Conservation (phyloP, 2,329 filamentous ascomycete genomes). For the Phaeomoniella chlamydospora region DNA sequence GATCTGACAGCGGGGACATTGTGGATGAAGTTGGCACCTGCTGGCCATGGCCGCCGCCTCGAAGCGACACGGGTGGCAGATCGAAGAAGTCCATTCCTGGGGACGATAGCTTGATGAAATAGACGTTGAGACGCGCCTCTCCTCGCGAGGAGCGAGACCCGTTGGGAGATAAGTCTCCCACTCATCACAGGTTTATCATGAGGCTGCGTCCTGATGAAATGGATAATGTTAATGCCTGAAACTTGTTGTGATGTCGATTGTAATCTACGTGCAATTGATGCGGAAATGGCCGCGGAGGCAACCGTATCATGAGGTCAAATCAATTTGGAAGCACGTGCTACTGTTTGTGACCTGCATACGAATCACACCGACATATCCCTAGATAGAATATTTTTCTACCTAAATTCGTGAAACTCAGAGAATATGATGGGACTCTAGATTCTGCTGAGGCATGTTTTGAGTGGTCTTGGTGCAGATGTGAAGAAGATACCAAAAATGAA, state of each 20-base stretch:
- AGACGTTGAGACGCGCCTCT: conserved; percentile 30
- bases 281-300: not conserved
- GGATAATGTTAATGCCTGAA: not conserved
- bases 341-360: no score
- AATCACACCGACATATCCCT: no score
- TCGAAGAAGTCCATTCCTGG: conserved; percentile 37
- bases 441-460: no score
- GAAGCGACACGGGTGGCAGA: conserved; percentile 47
- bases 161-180: conserved; percentile 61
- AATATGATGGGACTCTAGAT: no score
- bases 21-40: conserved; percentile 65
- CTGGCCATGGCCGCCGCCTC: conserved; percentile 59
- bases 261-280: not conserved
- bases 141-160: conserved; percentile 53
- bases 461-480: no score
- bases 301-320: no score
- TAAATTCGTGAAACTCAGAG: no score
- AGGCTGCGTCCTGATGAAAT: no score
- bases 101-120: not conserved
- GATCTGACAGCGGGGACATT: conserved; percentile 54
- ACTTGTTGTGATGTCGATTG: not conserved
- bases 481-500: no score
- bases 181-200: conserved; percentile 34
- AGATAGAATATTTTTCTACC: no score
- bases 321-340: no score